Evolutionary conservation across 78 protist genomes (phyloP), one percentile per base, ranked within the genome.

Genomic region (Dictyostelium firmibasis): DNA sequence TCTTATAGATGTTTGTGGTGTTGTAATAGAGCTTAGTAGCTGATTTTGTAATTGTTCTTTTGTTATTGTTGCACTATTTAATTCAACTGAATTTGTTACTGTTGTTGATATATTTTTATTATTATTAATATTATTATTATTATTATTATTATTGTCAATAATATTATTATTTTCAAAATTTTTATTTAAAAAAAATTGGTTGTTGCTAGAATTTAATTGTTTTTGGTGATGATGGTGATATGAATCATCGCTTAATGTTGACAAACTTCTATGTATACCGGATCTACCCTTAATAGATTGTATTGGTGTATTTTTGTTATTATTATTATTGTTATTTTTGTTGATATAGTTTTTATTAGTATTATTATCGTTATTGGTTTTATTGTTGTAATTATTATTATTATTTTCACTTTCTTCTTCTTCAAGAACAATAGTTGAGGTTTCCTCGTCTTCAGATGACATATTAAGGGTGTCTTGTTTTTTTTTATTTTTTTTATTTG

Each of bases 191-290:
- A 23, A n/a, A 41, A 41, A 77, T 77, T 77, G 50, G 27, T 27
- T 77, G 27, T 77, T 77, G 47, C 83, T 77, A 35, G 57, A 38
- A 43, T 35, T 77, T 77, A 77, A 77, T 41, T 23, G 27, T 43
- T 77, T 77, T 77, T 77, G 83, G 41, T 77, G 83, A n/a, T 77
- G 33, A n/a, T 43, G 50, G 25, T 77, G 50, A 47, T 77, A 77
- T 77, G 79, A 72, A 72, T 72, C 38, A 31, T 72, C 79, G 25
- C 79, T 72, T 33, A 72, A 72, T 33, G 38, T 72, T 72, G 79
- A 72, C 25, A 31, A 27, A 31, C 79, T 33, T 72, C 79, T 72
- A 72, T 72, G 79, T 72, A 72, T 29, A 31, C 79, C 27, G 9
- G 67, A 57, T 67, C 75, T 67, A 67, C 75, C 75, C 10, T 27